These are phyloP conservation scores for Colletotrichum liriopes DNA, from an alignment of 2,329 filamentous ascomycete genomes.

Conservation along the genomic window DNA sequence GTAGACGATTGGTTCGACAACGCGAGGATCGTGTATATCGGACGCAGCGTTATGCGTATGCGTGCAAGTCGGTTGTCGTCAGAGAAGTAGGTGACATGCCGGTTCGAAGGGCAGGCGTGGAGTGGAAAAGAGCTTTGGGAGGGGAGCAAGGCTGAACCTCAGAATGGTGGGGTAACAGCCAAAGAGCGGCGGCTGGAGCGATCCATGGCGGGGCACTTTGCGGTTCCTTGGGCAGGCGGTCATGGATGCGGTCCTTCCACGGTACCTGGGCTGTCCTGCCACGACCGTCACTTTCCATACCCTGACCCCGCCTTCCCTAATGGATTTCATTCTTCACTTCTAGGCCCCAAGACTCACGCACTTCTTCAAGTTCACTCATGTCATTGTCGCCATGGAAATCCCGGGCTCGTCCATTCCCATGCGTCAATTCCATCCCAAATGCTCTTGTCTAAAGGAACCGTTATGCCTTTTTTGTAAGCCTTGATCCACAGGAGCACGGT, in stretches of 20 bases:
- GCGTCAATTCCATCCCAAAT: neutral
- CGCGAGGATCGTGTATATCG: neutral
- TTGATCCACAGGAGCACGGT: neutral
- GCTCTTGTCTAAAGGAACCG: neutral
- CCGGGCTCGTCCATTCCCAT: neutral
- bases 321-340: constrained; percentile 4
- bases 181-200: constrained; percentile 18
- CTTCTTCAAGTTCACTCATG: neutral
- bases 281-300: neutral
- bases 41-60: constrained; percentile 7
- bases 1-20: neutral
- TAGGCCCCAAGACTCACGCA: neutral
- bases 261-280: neutral
- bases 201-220: constrained; percentile 30
- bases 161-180: constrained; percentile 40
- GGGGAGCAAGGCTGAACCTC: constrained; percentile 39
- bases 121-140: constrained; percentile 26
- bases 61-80: constrained; percentile 15
- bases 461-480: neutral
- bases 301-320: constrained; percentile 30
- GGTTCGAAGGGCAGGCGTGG: constrained; percentile 12
- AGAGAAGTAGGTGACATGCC: constrained; percentile 1
- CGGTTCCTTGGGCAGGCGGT: neutral
- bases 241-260: neutral
- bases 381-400: neutral